phyloP scores from a whole-genome alignment of 805 yeast species.

The Tetrapisispora namnaoensis region DNA sequence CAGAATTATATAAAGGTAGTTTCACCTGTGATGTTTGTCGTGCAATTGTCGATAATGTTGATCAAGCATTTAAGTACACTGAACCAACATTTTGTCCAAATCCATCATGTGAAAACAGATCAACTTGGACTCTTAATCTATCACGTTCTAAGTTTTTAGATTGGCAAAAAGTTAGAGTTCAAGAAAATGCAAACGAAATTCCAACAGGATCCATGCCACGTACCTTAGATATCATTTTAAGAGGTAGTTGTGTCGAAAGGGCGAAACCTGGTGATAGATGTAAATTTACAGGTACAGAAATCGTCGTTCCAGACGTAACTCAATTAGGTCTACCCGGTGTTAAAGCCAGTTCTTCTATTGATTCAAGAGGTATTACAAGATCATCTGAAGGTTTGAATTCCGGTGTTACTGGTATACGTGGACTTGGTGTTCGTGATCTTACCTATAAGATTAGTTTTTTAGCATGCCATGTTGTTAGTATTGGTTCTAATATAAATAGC shows the following conservation, averaged over 20 bases:
- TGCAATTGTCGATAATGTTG: constrained; percentile 78
- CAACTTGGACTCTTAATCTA: constrained; percentile 75
- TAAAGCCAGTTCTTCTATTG: constrained; percentile 73
- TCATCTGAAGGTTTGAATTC: constrained; percentile 58
- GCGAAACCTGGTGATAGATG: constrained; percentile 98
- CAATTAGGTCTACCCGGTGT: constrained; percentile 94
- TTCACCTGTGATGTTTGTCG: constrained; percentile 86
- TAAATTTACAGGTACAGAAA: constrained; percentile 86
- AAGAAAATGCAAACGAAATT: constrained; percentile 91
- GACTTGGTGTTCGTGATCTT: constrained; percentile 89
- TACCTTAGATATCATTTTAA: constrained; percentile 79
- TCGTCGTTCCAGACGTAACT: constrained; percentile 88
- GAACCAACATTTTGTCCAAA: constrained; percentile 90
- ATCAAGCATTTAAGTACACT: constrained; percentile 86
- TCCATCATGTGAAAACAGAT: constrained; percentile 79
- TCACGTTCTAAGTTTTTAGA: constrained; percentile 81
- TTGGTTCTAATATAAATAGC: constrained; percentile 27
- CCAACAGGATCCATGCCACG: constrained; percentile 99
- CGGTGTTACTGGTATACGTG: constrained; percentile 80
- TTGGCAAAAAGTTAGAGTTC: constrained; percentile 94
- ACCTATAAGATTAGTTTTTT: constrained; percentile 86
- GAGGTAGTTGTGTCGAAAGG: constrained; percentile 91
- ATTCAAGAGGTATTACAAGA: constrained; percentile 38
- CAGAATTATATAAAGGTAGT: constrained; percentile 78
- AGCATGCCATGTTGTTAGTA: constrained; percentile 81